phyloP scores from a whole-genome alignment of 1,284 basidiomycete genomes.

The Leccinum griseonigrum region DNA sequence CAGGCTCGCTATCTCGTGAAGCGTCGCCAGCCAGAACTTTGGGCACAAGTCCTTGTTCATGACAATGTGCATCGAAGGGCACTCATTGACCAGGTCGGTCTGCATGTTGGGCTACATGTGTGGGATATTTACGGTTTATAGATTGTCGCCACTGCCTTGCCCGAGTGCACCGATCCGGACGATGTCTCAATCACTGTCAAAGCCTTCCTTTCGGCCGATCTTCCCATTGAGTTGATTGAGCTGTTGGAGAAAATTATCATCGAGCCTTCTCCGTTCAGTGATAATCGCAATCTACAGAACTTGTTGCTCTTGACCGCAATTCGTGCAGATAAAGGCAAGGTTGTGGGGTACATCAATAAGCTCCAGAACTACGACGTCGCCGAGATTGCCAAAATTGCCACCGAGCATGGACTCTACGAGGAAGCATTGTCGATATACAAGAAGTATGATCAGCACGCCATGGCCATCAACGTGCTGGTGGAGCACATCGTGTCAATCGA shows the following conservation, averaged over 20 bases:
- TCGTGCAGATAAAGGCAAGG: slow-evolving; percentile 98
- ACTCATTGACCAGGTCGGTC: slow-evolving; percentile 87
- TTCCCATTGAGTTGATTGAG: slow-evolving; percentile 97
- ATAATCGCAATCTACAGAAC: slow-evolving; percentile 96
- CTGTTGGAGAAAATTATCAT: slow-evolving; percentile 98
- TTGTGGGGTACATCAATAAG: slow-evolving; percentile 98
- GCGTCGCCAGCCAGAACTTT: slow-evolving; percentile 92
- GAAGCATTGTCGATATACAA: slow-evolving; percentile 97
- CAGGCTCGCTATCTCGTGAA: slow-evolving; percentile 98
- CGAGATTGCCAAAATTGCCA: slow-evolving; percentile 97
- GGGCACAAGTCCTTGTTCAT: slow-evolving; percentile 90
- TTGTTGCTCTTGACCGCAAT: slow-evolving; percentile 94
- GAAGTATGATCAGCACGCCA: slow-evolving; percentile 91
- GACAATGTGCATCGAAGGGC: slow-evolving; percentile 93
- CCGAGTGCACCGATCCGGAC: slow-evolving; percentile 97
- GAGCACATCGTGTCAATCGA: slow-evolving; percentile 99
- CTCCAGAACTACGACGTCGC: slow-evolving; percentile 92
- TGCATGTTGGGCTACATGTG: not conserved
- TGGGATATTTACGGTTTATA: slow-evolving; percentile 29
- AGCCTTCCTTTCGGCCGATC: slow-evolving; percentile 96
- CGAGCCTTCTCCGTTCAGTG: slow-evolving; percentile 95
- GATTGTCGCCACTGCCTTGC: slow-evolving; percentile 92
- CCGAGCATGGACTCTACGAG: slow-evolving; percentile 94
- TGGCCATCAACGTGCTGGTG: slow-evolving; percentile 97
- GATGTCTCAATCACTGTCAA: slow-evolving; percentile 99